Conservation (phyloP, 306 rosid genomes). For the Glycyrrhiza uralensis region DNA sequence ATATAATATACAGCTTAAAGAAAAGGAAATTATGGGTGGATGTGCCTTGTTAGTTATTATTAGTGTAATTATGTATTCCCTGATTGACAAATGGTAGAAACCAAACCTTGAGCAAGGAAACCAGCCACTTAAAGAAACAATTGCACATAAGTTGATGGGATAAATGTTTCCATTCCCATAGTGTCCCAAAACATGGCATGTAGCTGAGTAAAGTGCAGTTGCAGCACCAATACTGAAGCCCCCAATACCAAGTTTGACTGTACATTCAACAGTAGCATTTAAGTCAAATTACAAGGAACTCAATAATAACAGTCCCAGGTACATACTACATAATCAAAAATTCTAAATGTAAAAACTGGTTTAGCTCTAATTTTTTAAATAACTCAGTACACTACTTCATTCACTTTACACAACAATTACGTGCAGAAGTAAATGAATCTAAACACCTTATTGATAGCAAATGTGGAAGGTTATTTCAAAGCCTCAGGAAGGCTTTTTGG, state of each 20-base stretch:
- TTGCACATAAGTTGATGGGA: conserved; percentile 65
- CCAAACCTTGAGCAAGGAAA: conserved; percentile 95
- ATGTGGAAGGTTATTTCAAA: conserved; percentile 4
- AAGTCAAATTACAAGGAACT: conserved; percentile 18
- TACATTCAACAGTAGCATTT: conserved; percentile 12
- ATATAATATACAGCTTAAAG: neutral
- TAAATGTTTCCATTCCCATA: conserved; percentile 80
- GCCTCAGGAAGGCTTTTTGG: neutral
- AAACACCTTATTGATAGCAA: neutral
- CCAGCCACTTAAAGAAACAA: conserved; percentile 95
- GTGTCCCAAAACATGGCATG: conserved; percentile 64
- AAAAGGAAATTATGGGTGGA: conserved; percentile 10
- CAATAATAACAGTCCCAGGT: neutral
- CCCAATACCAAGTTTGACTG: conserved; percentile 93
- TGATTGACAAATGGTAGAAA: conserved; percentile 25
- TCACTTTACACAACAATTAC: neutral
- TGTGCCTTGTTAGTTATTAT: conserved; percentile 8
- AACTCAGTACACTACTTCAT: neutral
- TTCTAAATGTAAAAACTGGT: neutral
- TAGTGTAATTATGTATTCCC: conserved; percentile 11
- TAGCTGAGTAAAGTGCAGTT: conserved; percentile 86
- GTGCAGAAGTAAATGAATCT: neutral
- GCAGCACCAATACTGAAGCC: conserved; percentile 99
- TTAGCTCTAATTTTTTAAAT: neutral
- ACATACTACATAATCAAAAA: neutral